phyloP scores from a whole-genome alignment of 768 basidiomycete species.

The Boletus tomentosulus region DNA sequence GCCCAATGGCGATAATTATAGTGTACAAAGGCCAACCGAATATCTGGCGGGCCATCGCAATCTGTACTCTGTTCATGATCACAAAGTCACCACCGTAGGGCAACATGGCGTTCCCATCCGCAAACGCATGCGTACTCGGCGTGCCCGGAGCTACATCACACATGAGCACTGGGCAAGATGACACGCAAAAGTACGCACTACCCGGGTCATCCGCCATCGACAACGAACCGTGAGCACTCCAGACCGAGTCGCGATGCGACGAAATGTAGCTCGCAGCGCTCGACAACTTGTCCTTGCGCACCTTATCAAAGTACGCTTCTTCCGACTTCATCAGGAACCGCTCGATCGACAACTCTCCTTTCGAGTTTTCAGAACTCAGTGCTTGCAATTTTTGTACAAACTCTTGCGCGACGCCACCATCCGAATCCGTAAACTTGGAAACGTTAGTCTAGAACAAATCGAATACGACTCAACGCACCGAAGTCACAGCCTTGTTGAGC shows the following conservation, averaged over 20 bases:
- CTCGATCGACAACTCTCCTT: slow-evolving; percentile 88
- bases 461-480: slow-evolving; percentile 43
- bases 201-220: slow-evolving; percentile 50
- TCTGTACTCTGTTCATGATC: slow-evolving; percentile 81
- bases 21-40: slow-evolving; percentile 90
- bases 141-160: slow-evolving; percentile 32
- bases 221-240: slow-evolving; percentile 61
- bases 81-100: slow-evolving; percentile 56
- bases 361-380: slow-evolving; percentile 82
- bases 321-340: slow-evolving; percentile 88
- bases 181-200: slow-evolving; percentile 46
- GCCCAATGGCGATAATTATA: slow-evolving; percentile 81
- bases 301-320: slow-evolving; percentile 88
- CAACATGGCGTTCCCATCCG: slow-evolving; percentile 41
- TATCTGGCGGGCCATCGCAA: slow-evolving; percentile 75
- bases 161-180: slow-evolving; percentile 9
- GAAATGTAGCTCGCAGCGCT: slow-evolving; percentile 77
- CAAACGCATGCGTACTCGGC: slow-evolving; percentile 51
- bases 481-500: slow-evolving; percentile 88
- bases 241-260: slow-evolving; percentile 75
- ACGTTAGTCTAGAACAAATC: not conserved
- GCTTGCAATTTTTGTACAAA: slow-evolving; percentile 82
- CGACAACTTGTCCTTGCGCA: slow-evolving; percentile 82
- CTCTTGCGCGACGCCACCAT: slow-evolving; percentile 86
- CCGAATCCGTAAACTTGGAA: slow-evolving; percentile 82